These are phyloP conservation scores for Peniophora sp. DNA, from an alignment of 1,284 basidiomycete species.

Conservation along the genomic window DNA sequence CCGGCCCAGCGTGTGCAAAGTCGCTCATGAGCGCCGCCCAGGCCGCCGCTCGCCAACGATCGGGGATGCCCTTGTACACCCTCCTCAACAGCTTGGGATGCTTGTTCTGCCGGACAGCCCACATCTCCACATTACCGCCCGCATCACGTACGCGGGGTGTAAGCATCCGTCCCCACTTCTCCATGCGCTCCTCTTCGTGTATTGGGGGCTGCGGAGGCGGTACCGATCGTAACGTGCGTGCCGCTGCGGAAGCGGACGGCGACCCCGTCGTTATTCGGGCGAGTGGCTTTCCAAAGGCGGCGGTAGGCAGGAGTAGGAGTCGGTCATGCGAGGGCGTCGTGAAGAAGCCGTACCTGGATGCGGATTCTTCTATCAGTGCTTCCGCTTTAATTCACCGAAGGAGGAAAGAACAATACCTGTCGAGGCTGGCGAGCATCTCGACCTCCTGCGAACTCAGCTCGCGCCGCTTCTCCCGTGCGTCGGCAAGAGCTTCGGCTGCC, in stretches of 20 bases:
- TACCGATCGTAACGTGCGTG: slow-evolving; percentile 31
- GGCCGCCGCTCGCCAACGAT: slow-evolving; percentile 88
- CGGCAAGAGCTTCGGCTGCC: slow-evolving; percentile 46
- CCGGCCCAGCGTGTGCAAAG: slow-evolving; percentile 37
- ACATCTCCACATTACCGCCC: slow-evolving; percentile 72
- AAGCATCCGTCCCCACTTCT: slow-evolving; percentile 89
- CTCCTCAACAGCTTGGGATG: slow-evolving; percentile 61
- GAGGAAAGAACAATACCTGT: slow-evolving; percentile 45
- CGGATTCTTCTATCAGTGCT: slow-evolving; percentile 3
- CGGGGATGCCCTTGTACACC: slow-evolving; percentile 93
- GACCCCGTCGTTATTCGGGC: slow-evolving; percentile 24
- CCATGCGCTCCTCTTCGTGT: slow-evolving; percentile 68
- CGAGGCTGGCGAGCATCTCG: slow-evolving; percentile 61
- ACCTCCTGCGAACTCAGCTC: slow-evolving; percentile 60
- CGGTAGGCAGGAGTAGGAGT: slow-evolving; percentile 56
- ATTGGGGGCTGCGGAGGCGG: slow-evolving; percentile 34
- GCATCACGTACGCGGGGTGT: slow-evolving; percentile 55
- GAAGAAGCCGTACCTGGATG: slow-evolving; percentile 84
- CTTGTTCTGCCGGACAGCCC: slow-evolving; percentile 62
- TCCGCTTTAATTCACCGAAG: background rate
- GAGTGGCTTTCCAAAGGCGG: slow-evolving; percentile 58
- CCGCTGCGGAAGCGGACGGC: slow-evolving; percentile 33
- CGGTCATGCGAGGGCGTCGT: slow-evolving; percentile 69
- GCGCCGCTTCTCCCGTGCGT: slow-evolving; percentile 48
- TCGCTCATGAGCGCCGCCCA: slow-evolving; percentile 77